These are phyloP conservation scores for Magnusiomyces suaveolens DNA, from an alignment of 1,139 yeast genomes.

Conservation along the genomic window DNA sequence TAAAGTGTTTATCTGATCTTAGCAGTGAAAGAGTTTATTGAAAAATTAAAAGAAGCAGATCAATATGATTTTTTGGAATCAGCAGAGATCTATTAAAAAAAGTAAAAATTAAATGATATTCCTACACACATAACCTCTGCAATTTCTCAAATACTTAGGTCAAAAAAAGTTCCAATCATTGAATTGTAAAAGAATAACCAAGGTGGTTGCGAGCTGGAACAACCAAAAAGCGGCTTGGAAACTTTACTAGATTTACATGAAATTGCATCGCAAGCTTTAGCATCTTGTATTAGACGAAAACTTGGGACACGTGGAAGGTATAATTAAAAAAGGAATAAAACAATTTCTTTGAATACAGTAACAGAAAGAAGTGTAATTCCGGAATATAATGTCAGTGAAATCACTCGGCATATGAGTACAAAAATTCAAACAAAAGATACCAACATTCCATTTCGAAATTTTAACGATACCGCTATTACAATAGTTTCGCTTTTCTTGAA, in stretches of 20 bases:
- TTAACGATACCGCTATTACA: too few species aligned
- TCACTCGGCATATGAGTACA: too few species aligned
- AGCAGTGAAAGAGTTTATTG: too few species aligned
- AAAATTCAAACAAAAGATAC: too few species aligned
- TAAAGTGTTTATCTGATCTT: too few species aligned
- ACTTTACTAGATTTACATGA: not conserved
- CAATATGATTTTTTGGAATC: too few species aligned
- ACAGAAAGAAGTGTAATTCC: slow-evolving; percentile 3
- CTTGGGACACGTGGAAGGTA: slow-evolving; percentile 85
- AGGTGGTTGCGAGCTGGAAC: too few species aligned
- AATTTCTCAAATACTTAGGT: not conserved
- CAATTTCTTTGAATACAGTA: slow-evolving; percentile 5
- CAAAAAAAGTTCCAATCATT: slow-evolving; percentile 18
- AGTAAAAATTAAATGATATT: too few species aligned
- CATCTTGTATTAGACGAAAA: slow-evolving; percentile 47
- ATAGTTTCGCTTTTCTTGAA: too few species aligned
- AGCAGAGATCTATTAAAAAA: too few species aligned
- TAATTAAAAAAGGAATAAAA: slow-evolving; percentile 29
- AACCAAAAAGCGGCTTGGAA: slow-evolving; percentile 12
- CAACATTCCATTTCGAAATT: too few species aligned
- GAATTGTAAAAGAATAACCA: slow-evolving; percentile 16
- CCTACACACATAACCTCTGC: not conserved
- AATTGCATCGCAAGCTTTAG: not conserved
- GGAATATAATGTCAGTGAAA: not conserved
- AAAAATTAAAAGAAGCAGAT: too few species aligned